phyloP scores from a whole-genome alignment of 2,329 filamentous ascomycete genomes.

The Epichloe scottii region DNA sequence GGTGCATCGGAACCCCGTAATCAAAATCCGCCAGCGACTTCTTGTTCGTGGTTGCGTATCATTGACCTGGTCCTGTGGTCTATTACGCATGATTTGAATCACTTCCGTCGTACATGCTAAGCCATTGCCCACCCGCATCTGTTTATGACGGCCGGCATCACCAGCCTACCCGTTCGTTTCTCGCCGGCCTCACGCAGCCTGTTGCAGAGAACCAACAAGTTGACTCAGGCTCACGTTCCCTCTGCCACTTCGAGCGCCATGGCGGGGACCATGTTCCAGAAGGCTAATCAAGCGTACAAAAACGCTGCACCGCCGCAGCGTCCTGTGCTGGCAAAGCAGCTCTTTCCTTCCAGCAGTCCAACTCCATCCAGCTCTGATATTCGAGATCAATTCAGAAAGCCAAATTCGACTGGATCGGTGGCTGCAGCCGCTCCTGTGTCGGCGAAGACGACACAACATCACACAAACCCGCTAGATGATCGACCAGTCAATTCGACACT shows the following conservation, averaged over 20 bases:
- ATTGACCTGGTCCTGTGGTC: background rate
- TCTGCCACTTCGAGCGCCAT: slow-evolving; percentile 2
- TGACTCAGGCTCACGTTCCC: slow-evolving; percentile 14
- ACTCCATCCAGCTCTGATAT: slow-evolving; percentile 33
- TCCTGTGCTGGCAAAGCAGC: slow-evolving; percentile 32
- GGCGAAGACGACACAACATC: slow-evolving; percentile 23
- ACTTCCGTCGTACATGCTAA: background rate
- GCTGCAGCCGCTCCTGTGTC: slow-evolving; percentile 18
- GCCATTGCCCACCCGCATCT: background rate
- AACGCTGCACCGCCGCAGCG: slow-evolving; percentile 22
- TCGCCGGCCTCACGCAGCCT: slow-evolving; percentile 22
- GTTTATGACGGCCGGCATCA: slow-evolving; percentile 25
- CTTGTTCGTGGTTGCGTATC: background rate
- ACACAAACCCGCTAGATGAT: slow-evolving; percentile 15
- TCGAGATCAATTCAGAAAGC: slow-evolving; percentile 36
- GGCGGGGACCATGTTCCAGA: slow-evolving; percentile 8
- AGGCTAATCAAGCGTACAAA: slow-evolving; percentile 6
- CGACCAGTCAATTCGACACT: slow-evolving; percentile 22
- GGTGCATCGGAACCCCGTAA: background rate
- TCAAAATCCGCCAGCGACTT: background rate
- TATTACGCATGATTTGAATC: background rate
- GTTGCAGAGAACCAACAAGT: slow-evolving; percentile 12
- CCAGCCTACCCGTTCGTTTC: slow-evolving; percentile 21
- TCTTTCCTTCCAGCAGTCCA: slow-evolving; percentile 46
- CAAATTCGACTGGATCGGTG: slow-evolving; percentile 22